Conservation (phyloP, 2,329 filamentous ascomycete species). For the Sclerotinia sclerotiorum region DNA sequence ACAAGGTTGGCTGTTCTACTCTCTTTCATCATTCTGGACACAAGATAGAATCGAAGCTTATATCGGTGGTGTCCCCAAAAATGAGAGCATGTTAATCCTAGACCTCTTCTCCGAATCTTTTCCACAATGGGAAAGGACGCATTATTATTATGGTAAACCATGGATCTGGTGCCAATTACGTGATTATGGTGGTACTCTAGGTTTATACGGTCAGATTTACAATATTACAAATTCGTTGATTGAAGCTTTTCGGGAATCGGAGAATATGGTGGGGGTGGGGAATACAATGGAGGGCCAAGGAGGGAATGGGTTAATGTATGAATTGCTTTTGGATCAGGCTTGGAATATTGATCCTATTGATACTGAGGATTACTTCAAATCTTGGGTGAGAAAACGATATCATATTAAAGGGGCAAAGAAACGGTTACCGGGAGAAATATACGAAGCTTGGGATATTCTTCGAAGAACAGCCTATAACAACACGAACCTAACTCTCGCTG, state of each 20-base stretch:
- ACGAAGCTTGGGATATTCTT: slow-evolving; percentile 49
- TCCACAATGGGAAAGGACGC: slow-evolving; percentile 52
- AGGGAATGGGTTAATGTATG: slow-evolving; percentile 54
- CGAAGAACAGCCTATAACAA: slow-evolving; percentile 33
- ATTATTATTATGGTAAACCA: slow-evolving; percentile 51
- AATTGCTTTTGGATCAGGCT: slow-evolving; percentile 51
- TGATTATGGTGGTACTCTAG: slow-evolving; percentile 51
- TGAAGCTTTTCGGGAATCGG: slow-evolving; percentile 45
- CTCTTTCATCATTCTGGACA: slow-evolving; percentile 47
- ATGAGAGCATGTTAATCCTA: slow-evolving; percentile 51
- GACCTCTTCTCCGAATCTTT: slow-evolving; percentile 51
- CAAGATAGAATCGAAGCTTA: slow-evolving; percentile 50
- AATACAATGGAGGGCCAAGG: slow-evolving; percentile 52
- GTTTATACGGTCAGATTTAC: slow-evolving; percentile 51
- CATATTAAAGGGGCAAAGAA: slow-evolving; percentile 24
- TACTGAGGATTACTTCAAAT: slow-evolving; percentile 47
- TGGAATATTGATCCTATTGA: slow-evolving; percentile 49
- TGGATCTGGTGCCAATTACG: slow-evolving; percentile 57
- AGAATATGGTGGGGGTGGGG: slow-evolving; percentile 49
- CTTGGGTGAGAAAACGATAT: slow-evolving; percentile 50
- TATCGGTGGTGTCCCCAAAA: slow-evolving; percentile 46
- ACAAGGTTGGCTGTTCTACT: slow-evolving; percentile 53
- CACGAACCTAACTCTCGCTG: neutral
- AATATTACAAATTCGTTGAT: slow-evolving; percentile 50
- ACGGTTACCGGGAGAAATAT: slow-evolving; percentile 40